These are phyloP conservation scores for Periconia sp. DNA, from an alignment of 2,329 filamentous ascomycete genomes.

Conservation along the genomic window DNA sequence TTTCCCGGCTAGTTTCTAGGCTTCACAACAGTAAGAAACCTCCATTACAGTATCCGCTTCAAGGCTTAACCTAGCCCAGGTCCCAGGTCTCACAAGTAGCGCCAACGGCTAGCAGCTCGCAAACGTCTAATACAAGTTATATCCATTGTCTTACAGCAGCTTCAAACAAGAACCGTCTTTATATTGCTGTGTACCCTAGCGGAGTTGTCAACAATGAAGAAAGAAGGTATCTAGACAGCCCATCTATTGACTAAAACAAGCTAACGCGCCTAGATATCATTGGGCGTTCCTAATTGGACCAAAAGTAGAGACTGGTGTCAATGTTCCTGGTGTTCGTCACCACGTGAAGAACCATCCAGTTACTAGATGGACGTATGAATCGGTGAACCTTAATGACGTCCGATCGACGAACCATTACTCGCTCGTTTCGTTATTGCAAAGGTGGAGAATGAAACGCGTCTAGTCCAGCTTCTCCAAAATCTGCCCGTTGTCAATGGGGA, in stretches of 20 bases:
- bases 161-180: constrained; percentile 45
- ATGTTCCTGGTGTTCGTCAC: constrained; percentile 34
- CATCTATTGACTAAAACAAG: no score
- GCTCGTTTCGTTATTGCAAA: constrained; percentile 50
- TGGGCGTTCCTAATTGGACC: constrained; percentile 37
- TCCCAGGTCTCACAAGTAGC: no score
- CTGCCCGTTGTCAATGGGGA: constrained; percentile 44
- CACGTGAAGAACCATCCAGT: constrained; percentile 37
- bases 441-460: constrained; percentile 41
- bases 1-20: no score
- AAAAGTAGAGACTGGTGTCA: constrained; percentile 27
- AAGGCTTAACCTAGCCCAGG: no score
- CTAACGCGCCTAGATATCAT: constrained; percentile 24
- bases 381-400: constrained; percentile 16
- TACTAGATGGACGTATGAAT: constrained; percentile 32
- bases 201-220: constrained; percentile 15
- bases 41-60: no score
- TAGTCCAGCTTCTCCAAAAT: constrained; percentile 40
- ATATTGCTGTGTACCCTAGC: constrained; percentile 16
- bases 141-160: no score
- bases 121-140: no score
- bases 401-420: constrained; percentile 35
- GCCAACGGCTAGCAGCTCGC: no score
- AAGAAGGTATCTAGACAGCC: no score
- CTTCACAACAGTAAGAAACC: no score